phyloP scores from a whole-genome alignment of 331 rosid genomes.

The Acacia pycnantha region DNA sequence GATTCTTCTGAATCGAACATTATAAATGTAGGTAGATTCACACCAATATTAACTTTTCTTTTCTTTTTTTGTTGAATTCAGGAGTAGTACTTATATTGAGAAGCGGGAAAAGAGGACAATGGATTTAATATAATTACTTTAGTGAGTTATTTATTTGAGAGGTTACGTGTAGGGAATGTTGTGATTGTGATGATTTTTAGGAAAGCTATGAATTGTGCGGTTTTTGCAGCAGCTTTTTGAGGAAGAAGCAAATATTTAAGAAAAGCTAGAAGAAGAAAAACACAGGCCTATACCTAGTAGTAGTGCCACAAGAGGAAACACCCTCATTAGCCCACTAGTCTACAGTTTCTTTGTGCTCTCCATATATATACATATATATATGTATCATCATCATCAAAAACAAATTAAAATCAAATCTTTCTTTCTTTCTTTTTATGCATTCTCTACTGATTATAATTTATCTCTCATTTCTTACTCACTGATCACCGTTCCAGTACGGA shows the following conservation, averaged over 20 bases:
- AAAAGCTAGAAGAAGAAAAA: not conserved
- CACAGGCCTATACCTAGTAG: not conserved
- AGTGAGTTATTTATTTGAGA: not conserved
- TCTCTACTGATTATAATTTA: not conserved
- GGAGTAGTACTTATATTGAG: not conserved
- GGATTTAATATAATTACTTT: not conserved
- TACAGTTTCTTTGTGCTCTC: not conserved
- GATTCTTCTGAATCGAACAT: not conserved
- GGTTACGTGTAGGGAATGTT: slow-evolving; percentile 26
- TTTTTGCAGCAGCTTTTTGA: slow-evolving; percentile 27
- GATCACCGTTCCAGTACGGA: slow-evolving; percentile 5
- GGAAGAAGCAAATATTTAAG: not conserved
- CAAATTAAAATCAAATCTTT: not conserved
- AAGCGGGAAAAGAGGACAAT: not conserved
- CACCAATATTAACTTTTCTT: not conserved
- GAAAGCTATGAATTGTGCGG: not conserved
- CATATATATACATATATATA: no score
- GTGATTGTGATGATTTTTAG: slow-evolving; percentile 18
- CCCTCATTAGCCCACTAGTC: slow-evolving; percentile 13
- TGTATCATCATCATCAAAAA: no score
- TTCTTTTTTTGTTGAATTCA: not conserved
- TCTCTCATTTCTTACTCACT: not conserved
- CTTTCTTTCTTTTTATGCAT: not conserved
- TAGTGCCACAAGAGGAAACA: slow-evolving; percentile 5
- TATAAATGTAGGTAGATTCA: not conserved